Evolutionary conservation across 2,329 filamentous ascomycete genomes (phyloP).

Genomic region (Cryphonectria naterciae): DNA sequence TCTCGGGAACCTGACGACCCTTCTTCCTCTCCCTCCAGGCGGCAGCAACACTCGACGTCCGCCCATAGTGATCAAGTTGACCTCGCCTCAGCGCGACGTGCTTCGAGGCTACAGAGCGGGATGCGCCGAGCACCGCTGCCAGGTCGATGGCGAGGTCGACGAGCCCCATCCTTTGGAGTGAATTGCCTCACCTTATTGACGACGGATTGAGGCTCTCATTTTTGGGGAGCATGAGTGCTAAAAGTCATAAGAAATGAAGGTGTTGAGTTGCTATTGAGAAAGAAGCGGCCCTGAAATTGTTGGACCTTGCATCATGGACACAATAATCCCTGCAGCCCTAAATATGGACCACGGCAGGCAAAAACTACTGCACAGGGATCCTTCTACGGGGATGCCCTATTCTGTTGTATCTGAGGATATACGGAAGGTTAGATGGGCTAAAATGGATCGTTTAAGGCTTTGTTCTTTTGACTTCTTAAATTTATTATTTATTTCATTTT

Average conservation of each 20-base stretch:
- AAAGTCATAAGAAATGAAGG: not conserved
- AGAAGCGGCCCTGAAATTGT: conserved; percentile 11
- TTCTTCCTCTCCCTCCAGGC: conserved; percentile 33
- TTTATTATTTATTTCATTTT: not conserved
- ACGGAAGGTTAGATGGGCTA: not conserved
- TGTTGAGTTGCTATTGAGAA: not conserved
- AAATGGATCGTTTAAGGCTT: not conserved
- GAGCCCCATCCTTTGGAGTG: conserved; percentile 55
- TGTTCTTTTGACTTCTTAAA: not conserved
- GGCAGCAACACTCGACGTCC: conserved; percentile 49
- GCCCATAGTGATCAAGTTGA: conserved; percentile 56
- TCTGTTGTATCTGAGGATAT: not conserved
- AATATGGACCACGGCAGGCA: conserved; percentile 24
- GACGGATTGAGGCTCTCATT: not conserved
- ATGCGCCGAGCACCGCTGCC: conserved; percentile 70
- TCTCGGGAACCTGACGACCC: not conserved
- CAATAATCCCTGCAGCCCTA: conserved; percentile 29
- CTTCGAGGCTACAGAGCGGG: conserved; percentile 67
- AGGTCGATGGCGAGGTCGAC: conserved; percentile 71
- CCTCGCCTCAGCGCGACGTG: conserved; percentile 61
- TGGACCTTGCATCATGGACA: conserved; percentile 26
- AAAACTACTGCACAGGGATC: conserved; percentile 10
- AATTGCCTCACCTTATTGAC: not conserved
- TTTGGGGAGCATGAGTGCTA: not conserved
- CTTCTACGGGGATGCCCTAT: not conserved